Evolutionary conservation across 192 early-diverging fungal species (phyloP).

Genomic region (Diversispora epigaea): DNA sequence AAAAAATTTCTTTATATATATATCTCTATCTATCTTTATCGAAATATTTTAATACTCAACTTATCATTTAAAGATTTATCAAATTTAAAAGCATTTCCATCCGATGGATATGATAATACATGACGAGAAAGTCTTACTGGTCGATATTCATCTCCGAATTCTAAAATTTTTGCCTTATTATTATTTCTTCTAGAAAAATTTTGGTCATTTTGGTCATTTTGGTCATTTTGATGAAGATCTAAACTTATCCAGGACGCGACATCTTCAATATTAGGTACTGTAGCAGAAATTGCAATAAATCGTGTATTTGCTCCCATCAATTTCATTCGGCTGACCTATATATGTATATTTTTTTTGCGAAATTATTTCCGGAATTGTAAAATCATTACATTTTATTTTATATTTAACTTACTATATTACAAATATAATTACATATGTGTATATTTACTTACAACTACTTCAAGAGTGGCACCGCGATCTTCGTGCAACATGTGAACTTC

Average conservation of each 20-base stretch:
- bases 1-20: no score
- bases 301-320: conserved; percentile 24
- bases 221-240: not conserved
- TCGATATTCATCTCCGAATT: conserved; percentile 70
- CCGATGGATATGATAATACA: conserved; percentile 48
- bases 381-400: no score
- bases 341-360: not conserved
- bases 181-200: not conserved
- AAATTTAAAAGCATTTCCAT: conserved; percentile 52
- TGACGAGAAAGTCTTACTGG: conserved; percentile 59
- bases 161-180: conserved; percentile 23
- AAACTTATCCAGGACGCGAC: conserved; percentile 57
- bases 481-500: conserved; percentile 75
- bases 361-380: not conserved
- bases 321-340: conserved; percentile 28
- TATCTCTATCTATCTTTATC: not conserved
- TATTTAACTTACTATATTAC: not conserved
- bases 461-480: conserved; percentile 66
- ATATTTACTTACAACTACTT: conserved; percentile 59
- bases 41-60: conserved; percentile 24
- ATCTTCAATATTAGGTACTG: conserved; percentile 68
- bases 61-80: conserved; percentile 57
- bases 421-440: no score
- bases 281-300: conserved; percentile 70
- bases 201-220: not conserved